Evolutionary conservation across 495 filamentous ascomycete genomes (phyloP).

Genomic region (Penicillium steckii): DNA sequence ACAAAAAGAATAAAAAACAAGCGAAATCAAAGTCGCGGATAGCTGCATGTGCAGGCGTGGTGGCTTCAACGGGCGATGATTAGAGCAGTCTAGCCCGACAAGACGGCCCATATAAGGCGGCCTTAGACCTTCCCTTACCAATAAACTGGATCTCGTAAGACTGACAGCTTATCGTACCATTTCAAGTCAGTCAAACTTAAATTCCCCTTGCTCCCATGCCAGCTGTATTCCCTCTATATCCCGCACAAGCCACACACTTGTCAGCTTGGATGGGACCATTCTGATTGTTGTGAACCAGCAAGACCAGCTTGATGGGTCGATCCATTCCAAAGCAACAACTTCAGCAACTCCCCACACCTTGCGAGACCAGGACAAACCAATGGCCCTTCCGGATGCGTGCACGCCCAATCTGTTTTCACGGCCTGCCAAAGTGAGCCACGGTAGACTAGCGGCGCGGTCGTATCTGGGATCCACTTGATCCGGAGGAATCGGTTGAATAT

Average conservation of each 20-base stretch:
- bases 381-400: constrained; percentile 11
- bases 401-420: background rate
- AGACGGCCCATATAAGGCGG: too few species aligned
- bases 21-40: constrained; percentile 13
- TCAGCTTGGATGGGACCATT: too few species aligned
- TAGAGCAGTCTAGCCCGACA: background rate
- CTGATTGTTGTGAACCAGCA: too few species aligned
- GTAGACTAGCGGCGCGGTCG: background rate
- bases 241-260: too few species aligned
- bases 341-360: background rate
- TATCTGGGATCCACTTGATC: background rate
- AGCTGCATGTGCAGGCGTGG: constrained; percentile 8
- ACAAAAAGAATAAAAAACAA: constrained; percentile 1
- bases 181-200: too few species aligned
- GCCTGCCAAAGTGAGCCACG: background rate
- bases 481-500: background rate
- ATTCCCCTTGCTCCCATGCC: too few species aligned
- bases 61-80: background rate
- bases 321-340: background rate
- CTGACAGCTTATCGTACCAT: background rate
- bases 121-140: too few species aligned
- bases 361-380: constrained; percentile 7
- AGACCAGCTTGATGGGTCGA: too few species aligned
- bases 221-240: too few species aligned
- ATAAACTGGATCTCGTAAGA: too few species aligned